Base-by-base conservation (phyloP, 2,329 filamentous ascomycete species). In the Penicillium sclerotigenum region DNA sequence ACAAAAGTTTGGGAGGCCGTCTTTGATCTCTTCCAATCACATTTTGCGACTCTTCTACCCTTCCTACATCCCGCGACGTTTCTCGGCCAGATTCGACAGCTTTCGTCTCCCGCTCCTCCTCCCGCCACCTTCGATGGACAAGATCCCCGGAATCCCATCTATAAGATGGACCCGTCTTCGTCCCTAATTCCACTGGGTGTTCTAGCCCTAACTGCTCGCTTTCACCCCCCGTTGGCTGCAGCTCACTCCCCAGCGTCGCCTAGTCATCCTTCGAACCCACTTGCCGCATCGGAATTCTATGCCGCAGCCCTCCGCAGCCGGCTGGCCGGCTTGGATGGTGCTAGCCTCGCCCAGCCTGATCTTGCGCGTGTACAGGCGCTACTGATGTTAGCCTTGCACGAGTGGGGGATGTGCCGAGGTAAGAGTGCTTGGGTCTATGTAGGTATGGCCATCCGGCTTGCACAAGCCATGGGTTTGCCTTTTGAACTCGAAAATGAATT, bases 21-120 rank as follows among this genome's bases (percentile, higher is more conserved):
- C 69, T 83, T 81, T 61, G 80, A 81, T 47, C 79, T 84, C n/a
- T 84, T 83, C 63, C 80, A 84, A 65, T 74, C 78, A 22, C 81
- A 85, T 63, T 84, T 80, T 62, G 79, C 81, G 0, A 81, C 81
- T 16, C 76, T 84, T 50, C 72, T 85, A 4, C 81, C 82, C 1
- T 85, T 85, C 63, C 62, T 85, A 20, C 82, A 84, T 61, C 79
- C 79, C 13, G 75, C 79, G 7, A 81, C 78, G 4, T 84, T 84
- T 53, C 72, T 82, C 52, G 74, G 77, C 46, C 79, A 80, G 56
- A 73, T 81, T 40, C 71, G 75, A 28, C 73, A 73, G 40, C 64
- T 76, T 5, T 68, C 71, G 41, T 62, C 38, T 42, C 68, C 56
- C 20, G 20, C 46, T 22, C 61, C 48, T 24, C 61, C 47, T 47